These are phyloP conservation scores for Physcomitrium patens DNA, from an alignment of 225 moss, liverwort and hornwort genomes.

Conservation along the genomic window DNA sequence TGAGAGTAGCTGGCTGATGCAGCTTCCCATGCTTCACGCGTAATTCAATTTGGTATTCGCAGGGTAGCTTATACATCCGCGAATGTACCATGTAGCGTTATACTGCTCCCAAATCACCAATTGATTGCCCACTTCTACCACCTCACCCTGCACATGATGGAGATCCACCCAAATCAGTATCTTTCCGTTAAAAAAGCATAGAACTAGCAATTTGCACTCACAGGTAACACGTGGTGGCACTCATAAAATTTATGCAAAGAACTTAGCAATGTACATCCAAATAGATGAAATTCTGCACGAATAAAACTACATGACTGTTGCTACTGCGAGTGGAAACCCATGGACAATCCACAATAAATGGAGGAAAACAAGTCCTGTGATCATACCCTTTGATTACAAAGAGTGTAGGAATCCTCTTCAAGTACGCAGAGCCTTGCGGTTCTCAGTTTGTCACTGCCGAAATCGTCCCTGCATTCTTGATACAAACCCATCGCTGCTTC, in stretches of 20 bases:
- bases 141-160: constrained; percentile 37
- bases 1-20: constrained; percentile 42
- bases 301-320: too few relatives aligned
- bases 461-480: constrained; percentile 35
- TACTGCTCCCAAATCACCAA: constrained; percentile 65
- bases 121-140: constrained; percentile 59
- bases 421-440: constrained; percentile 41
- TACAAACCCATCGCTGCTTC: constrained; percentile 48
- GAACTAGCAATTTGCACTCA: too few relatives aligned
- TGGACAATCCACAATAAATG: too few relatives aligned
- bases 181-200: too few relatives aligned
- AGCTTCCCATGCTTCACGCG: constrained; percentile 19
- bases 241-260: too few relatives aligned
- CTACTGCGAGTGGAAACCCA: not conserved
- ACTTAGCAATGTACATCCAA: too few relatives aligned
- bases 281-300: too few relatives aligned
- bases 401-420: constrained; percentile 51
- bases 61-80: constrained; percentile 55
- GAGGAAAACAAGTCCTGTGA: too few relatives aligned
- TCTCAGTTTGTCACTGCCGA: constrained; percentile 35
- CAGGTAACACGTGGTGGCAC: too few relatives aligned
- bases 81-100: constrained; percentile 62
- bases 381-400: constrained; percentile 47
- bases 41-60: constrained; percentile 29
- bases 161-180: too few relatives aligned